Conservation (phyloP, 129 eudicot genomes). For the Flaveria ramosissima region DNA sequence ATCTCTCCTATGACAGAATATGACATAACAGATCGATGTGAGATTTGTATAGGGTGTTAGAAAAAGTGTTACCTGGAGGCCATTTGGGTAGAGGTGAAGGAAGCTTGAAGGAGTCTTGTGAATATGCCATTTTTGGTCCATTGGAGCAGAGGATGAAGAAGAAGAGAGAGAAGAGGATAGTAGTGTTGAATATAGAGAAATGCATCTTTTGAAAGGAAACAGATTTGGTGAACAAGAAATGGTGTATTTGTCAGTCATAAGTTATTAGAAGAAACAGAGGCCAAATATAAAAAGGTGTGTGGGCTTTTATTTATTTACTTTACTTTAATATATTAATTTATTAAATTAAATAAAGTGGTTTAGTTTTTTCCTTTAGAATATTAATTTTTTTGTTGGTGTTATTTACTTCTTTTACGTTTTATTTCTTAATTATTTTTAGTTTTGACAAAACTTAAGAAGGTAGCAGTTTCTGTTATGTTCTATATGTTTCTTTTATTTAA, state of each 20-base stretch:
- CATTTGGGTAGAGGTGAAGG: constrained; percentile 70
- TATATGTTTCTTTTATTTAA: not conserved
- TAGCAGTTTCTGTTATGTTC: not conserved
- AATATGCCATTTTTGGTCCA: constrained; percentile 43
- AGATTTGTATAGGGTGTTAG: too few species aligned
- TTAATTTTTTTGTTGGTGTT: not conserved
- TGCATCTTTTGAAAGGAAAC: constrained; percentile 35
- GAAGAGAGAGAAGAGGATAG: constrained; percentile 14
- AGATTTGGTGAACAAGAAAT: constrained; percentile 42
- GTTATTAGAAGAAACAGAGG: constrained; percentile 21
- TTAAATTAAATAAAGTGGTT: not conserved
- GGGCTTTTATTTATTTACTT: constrained; percentile 11
- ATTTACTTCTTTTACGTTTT: not conserved
- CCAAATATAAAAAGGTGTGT: constrained; percentile 24
- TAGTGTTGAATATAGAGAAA: constrained; percentile 17
- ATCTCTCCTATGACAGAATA: too few species aligned
- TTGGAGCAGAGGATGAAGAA: constrained; percentile 35
- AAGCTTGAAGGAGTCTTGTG: constrained; percentile 47
- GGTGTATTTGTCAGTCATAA: constrained; percentile 24
- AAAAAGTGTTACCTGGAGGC: not conserved
- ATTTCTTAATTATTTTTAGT: not conserved
- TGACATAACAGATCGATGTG: not conserved
- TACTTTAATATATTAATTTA: not conserved
- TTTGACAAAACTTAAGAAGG: not conserved
- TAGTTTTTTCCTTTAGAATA: not conserved